Conservation (phyloP, 2,329 filamentous ascomycete genomes). For the Hypoxylon sp. region DNA sequence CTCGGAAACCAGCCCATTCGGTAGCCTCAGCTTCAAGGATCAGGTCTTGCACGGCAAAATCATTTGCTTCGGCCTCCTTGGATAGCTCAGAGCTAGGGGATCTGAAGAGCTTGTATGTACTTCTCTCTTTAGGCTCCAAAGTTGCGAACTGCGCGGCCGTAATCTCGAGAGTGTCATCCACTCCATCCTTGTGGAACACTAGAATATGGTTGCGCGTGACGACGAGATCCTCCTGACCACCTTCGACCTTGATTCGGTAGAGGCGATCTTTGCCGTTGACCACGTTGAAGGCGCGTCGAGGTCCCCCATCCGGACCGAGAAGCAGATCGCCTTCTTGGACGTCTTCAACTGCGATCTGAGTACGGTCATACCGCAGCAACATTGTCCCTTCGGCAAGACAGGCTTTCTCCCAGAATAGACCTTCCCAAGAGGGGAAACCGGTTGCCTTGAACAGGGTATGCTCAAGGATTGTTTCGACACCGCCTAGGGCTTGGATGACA, state of each 20-base stretch:
- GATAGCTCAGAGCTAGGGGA: slow-evolving; percentile 45
- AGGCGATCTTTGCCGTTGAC: slow-evolving; percentile 56
- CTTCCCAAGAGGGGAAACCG: slow-evolving; percentile 96
- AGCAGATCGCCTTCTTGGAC: slow-evolving; percentile 58
- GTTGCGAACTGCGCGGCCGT: slow-evolving; percentile 55
- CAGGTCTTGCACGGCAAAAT: slow-evolving; percentile 52
- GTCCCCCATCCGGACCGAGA: slow-evolving; percentile 56
- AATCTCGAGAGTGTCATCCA: slow-evolving; percentile 53
- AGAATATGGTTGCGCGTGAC: slow-evolving; percentile 59
- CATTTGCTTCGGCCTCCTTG: slow-evolving; percentile 43
- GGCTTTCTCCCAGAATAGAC: slow-evolving; percentile 81
- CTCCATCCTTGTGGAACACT: slow-evolving; percentile 50
- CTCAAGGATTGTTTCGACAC: slow-evolving; percentile 97
- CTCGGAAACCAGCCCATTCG: slow-evolving; percentile 59
- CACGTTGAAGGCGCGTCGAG: slow-evolving; percentile 58
- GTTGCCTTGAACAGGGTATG: slow-evolving; percentile 97
- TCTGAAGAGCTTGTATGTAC: slow-evolving; percentile 48
- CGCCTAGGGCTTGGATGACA: slow-evolving; percentile 93
- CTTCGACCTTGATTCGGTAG: slow-evolving; percentile 57
- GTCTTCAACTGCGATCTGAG: slow-evolving; percentile 55
- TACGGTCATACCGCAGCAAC: slow-evolving; percentile 54
- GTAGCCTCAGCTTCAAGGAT: slow-evolving; percentile 52
- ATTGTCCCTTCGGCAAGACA: slow-evolving; percentile 55
- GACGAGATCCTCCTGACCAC: slow-evolving; percentile 55
- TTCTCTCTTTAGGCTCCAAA: slow-evolving; percentile 48